Base-by-base conservation (phyloP, 352 stramenopile genomes). In the Thraustochytrium sp. region DNA sequence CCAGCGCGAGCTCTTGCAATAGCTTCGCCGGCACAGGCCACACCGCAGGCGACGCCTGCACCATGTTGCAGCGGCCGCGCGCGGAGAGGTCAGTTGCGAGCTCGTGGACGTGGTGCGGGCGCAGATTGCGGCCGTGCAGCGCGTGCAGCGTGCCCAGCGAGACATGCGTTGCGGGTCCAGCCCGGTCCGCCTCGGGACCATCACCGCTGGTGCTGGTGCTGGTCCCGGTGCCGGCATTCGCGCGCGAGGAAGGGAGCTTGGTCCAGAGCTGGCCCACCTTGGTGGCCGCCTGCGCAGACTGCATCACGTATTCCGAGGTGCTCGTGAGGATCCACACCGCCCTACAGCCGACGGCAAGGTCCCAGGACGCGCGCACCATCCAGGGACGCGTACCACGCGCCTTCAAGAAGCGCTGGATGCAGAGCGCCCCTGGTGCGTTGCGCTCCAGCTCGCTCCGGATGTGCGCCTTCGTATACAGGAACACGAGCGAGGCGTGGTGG, bases 271-370 rank as follows among this genome's bases (percentile, higher is more conserved):
- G 59, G 3, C 59, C 59, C 21, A 72, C 59, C 31, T 72, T 72
- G 34, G 59, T 72, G 16, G 59, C 59, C 26, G 21, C 40, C 9
- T 21, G 16, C 42, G 8, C 9, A 0, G 59, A 26, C 26, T 72
- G 59, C 8, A 11, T 21, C 42, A 72, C 59, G 40, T 72, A 72
- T 29, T 72, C 59, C 13, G 59, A 72, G 36, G 59, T 72, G 40
- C 59, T 72, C 36, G 59, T 72, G 40, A 72, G 59, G 46, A 72
- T 72, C 59, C 59, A 72, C 9, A 72, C 59, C 23, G 59, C 42
- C 16, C 59, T 21, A 2, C 59, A 72, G 23, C 31, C 31, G 40
- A 18, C 26, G 9, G 42, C 8, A 18, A 2, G 13, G 46, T 72
- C 59, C 59, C 59, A 72, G 21, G 46, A 26, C 16, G 59, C 40